phyloP scores from a whole-genome alignment of 75 land plant species.

The Pinus taeda region DNA sequence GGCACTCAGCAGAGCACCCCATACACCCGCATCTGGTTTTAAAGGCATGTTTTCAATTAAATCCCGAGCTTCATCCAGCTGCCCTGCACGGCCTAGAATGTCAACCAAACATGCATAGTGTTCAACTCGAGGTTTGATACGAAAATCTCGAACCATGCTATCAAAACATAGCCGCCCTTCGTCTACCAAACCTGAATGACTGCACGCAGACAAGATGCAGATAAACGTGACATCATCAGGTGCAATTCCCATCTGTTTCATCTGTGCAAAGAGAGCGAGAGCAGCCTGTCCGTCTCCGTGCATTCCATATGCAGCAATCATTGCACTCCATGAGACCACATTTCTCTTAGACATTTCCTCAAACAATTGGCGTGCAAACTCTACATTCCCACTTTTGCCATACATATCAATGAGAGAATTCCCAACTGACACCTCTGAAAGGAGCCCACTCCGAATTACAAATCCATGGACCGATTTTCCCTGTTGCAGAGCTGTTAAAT shows the following conservation, averaged over 20 bases:
- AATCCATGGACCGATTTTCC: conserved; percentile 56
- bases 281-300: conserved; percentile 50
- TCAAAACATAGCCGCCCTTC: conserved; percentile 53
- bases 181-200: conserved; percentile 59
- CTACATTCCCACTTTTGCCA: conserved; percentile 58
- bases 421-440: conserved; percentile 39
- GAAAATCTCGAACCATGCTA: conserved; percentile 23
- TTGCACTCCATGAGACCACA: conserved; percentile 61
- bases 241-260: conserved; percentile 31
- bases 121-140: conserved; percentile 13
- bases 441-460: conserved; percentile 30
- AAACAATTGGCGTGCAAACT: conserved; percentile 40
- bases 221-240: conserved; percentile 55
- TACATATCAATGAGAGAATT: conserved; percentile 70
- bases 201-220: conserved; percentile 53
- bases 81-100: conserved; percentile 23
- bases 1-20: conserved; percentile 13
- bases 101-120: conserved; percentile 18
- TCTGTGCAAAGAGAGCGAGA: conserved; percentile 29
- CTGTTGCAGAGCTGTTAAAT: conserved; percentile 23
- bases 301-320: conserved; percentile 62
- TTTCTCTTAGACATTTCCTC: conserved; percentile 38
- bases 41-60: conserved; percentile 8
- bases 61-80: conserved; percentile 13
- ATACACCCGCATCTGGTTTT: conserved; percentile 1